Evolutionary conservation across 352 stramenopile species (phyloP).

Genomic region (Phytopythium helicoides): DNA sequence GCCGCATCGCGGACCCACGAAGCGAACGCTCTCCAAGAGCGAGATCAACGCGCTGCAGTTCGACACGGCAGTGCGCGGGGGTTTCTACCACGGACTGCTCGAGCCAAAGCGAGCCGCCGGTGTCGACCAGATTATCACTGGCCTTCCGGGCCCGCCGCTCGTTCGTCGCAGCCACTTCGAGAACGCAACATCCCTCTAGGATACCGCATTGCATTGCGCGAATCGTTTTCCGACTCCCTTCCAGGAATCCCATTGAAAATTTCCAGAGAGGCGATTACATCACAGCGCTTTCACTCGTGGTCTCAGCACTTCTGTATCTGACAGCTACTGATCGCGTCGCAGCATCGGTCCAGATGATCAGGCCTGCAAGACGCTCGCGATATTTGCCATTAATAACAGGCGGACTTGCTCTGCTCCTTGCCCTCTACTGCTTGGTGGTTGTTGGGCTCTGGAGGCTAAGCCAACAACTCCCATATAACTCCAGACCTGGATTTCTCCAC

Average conservation of each 20-base stretch:
- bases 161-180: slow-evolving; percentile 21
- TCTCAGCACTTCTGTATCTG: no score
- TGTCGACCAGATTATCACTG: slow-evolving; percentile 42
- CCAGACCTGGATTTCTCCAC: no score
- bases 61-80: slow-evolving; percentile 48
- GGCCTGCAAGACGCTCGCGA: no score
- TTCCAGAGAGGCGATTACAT: no score
- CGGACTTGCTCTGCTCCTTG: no score
- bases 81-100: slow-evolving; percentile 63
- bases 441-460: no score
- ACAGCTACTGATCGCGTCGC: no score
- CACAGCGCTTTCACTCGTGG: no score
- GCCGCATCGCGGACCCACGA: slow-evolving; percentile 59
- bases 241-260: background rate
- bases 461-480: no score
- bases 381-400: no score
- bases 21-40: slow-evolving; percentile 48
- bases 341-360: no score
- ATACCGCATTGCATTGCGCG: background rate
- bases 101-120: slow-evolving; percentile 36
- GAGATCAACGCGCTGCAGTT: slow-evolving; percentile 67
- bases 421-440: no score
- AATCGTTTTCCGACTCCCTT: background rate
- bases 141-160: slow-evolving; percentile 34
- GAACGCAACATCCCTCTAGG: slow-evolving; percentile 38